Evolutionary conservation across 768 basidiomycete genomes (phyloP).

Genomic region (Mycena albidolilacea): DNA sequence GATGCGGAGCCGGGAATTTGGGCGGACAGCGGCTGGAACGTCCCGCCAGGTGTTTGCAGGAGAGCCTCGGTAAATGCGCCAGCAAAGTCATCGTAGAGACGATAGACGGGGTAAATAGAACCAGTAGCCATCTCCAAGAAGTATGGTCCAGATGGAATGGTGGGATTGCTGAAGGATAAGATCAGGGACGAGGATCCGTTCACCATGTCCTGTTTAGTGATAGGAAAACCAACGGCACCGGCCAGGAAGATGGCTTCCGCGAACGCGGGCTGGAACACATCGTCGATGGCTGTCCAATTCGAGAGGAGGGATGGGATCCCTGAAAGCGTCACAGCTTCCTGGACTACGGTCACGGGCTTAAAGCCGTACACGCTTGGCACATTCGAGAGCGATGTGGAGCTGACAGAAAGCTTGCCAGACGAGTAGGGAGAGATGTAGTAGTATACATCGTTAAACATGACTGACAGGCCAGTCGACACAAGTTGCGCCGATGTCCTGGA

Average conservation of each 20-base stretch:
- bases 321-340: slow-evolving; percentile 21
- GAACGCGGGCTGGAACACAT: slow-evolving; percentile 28
- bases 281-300: slow-evolving; percentile 28
- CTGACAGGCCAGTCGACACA: slow-evolving; percentile 22
- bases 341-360: slow-evolving; percentile 26
- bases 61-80: slow-evolving; percentile 26
- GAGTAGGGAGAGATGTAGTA: slow-evolving; percentile 27
- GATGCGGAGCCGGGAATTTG: slow-evolving; percentile 21
- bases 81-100: slow-evolving; percentile 29
- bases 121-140: slow-evolving; percentile 25
- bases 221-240: slow-evolving; percentile 21
- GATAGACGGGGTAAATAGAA: slow-evolving; percentile 23
- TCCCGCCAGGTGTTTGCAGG: slow-evolving; percentile 23
- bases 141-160: slow-evolving; percentile 27
- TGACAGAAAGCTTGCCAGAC: slow-evolving; percentile 23
- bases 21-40: slow-evolving; percentile 25
- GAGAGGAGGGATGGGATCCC: slow-evolving; percentile 23
- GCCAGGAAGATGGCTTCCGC: slow-evolving; percentile 22
- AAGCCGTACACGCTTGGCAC: slow-evolving; percentile 28
- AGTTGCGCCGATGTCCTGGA: slow-evolving; percentile 16
- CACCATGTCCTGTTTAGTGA: slow-evolving; percentile 15
- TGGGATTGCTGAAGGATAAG: slow-evolving; percentile 14
- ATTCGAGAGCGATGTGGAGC: slow-evolving; percentile 16
- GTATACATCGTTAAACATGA: slow-evolving; percentile 25
- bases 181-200: slow-evolving; percentile 16